Conservation (phyloP, 2,329 filamentous ascomycete genomes). For the Colletotrichum scovillei region DNA sequence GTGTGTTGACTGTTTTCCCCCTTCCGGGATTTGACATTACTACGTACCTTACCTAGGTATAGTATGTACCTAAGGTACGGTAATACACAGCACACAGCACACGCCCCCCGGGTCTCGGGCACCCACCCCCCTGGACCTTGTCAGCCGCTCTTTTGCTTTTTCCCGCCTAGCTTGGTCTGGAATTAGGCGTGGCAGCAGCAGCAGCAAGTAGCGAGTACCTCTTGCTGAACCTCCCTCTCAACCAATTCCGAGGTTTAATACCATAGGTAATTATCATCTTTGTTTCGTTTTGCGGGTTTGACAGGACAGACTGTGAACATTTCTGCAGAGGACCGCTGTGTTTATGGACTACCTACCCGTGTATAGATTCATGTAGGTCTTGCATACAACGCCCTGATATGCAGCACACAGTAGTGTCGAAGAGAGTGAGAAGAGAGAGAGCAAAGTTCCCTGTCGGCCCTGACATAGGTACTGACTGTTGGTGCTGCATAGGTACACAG, state of each 20-base stretch:
- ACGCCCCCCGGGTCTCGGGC: too few species aligned
- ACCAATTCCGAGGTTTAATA: neutral
- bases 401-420: neutral
- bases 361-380: neutral
- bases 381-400: too few species aligned
- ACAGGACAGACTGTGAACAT: neutral
- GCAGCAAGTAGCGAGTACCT: neutral
- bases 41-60: too few species aligned
- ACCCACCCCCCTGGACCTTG: constrained; percentile 12
- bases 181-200: neutral
- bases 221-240: neutral
- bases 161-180: neutral
- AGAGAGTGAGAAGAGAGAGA: neutral
- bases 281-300: neutral
- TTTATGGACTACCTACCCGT: neutral
- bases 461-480: neutral
- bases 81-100: neutral
- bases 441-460: neutral
- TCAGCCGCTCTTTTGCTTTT: neutral
- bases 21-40: constrained; percentile 19
- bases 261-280: too few species aligned
- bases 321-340: neutral
- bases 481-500: too few species aligned
- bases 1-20: neutral
- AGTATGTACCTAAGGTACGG: too few species aligned